phyloP scores from a whole-genome alignment of 108 stramenopile genomes.

The Poteriospumella lacustris region DNA sequence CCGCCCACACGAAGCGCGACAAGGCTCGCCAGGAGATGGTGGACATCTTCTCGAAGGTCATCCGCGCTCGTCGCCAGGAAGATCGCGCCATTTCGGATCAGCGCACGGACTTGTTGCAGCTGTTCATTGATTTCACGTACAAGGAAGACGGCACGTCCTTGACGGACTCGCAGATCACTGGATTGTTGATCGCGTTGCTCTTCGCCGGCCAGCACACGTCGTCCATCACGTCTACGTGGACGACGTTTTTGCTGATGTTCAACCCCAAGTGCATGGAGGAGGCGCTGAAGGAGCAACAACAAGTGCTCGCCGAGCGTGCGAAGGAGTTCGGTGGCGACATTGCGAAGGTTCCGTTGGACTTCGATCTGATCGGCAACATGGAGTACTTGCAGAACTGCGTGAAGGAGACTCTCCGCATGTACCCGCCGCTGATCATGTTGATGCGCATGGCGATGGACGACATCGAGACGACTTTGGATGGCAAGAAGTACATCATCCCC shows the following conservation, averaged over 20 bases:
- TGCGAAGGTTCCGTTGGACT: not conserved
- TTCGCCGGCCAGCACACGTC: conserved; percentile 99
- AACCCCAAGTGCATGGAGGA: conserved; percentile 71
- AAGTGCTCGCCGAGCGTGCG: conserved; percentile 11
- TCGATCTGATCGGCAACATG: conserved; percentile 75
- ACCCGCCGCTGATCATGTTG: conserved; percentile 94
- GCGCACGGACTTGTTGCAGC: conserved; percentile 86
- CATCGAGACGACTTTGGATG: conserved; percentile 65
- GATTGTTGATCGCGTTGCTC: conserved; percentile 89
- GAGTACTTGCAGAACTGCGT: conserved; percentile 83
- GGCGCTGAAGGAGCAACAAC: conserved; percentile 71
- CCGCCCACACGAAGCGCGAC: conserved; percentile 69
- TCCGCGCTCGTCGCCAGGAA: conserved; percentile 72
- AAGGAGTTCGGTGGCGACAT: too few species aligned
- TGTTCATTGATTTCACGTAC: conserved; percentile 96
- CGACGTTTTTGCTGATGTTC: conserved; percentile 70
- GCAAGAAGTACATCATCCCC: conserved; percentile 49
- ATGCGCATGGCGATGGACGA: conserved; percentile 85
- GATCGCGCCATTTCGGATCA: conserved; percentile 52
- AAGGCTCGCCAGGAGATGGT: conserved; percentile 81
- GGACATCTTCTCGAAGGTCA: conserved; percentile 80
- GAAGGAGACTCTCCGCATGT: conserved; percentile 88
- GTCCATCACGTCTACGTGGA: conserved; percentile 94
- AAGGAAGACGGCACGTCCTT: conserved; percentile 76
- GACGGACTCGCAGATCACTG: conserved; percentile 90